These are phyloP conservation scores for Teunomyces tritomae DNA, from an alignment of 805 yeast species.

Conservation along the genomic window DNA sequence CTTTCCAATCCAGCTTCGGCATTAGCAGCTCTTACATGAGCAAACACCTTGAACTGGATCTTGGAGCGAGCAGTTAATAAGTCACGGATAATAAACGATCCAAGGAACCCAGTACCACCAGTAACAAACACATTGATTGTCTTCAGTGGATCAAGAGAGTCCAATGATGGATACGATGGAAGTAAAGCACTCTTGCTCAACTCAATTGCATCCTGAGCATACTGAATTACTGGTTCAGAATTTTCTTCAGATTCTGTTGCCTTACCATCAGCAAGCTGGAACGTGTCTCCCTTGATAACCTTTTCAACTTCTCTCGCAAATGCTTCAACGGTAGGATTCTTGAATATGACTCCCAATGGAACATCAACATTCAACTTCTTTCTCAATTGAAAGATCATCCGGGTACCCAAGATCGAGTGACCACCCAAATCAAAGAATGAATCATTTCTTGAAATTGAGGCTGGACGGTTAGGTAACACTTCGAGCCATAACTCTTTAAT, in stretches of 20 bases:
- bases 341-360: conserved; percentile 88
- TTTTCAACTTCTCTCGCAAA: conserved; percentile 74
- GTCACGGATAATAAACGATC: conserved; percentile 82
- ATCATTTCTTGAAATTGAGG: conserved; percentile 71
- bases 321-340: conserved; percentile 76
- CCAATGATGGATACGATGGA: conserved; percentile 45
- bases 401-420: conserved; percentile 93
- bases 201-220: conserved; percentile 71
- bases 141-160: conserved; percentile 30
- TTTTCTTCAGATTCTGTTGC: conserved; percentile 25
- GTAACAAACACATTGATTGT: conserved; percentile 73
- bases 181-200: conserved; percentile 42
- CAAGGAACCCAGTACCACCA: conserved; percentile 96
- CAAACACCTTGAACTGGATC: conserved; percentile 58
- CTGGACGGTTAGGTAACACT: conserved; percentile 82
- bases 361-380: conserved; percentile 73
- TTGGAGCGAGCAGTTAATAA: conserved; percentile 54
- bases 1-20: conserved; percentile 72
- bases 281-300: conserved; percentile 49
- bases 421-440: conserved; percentile 98
- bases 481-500: conserved; percentile 82
- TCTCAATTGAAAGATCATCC: conserved; percentile 92
- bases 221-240: conserved; percentile 37
- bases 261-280: conserved; percentile 37
- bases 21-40: conserved; percentile 87